Evolutionary conservation across 169 alveolate species (phyloP).

Genomic region (Babesia caballi): DNA sequence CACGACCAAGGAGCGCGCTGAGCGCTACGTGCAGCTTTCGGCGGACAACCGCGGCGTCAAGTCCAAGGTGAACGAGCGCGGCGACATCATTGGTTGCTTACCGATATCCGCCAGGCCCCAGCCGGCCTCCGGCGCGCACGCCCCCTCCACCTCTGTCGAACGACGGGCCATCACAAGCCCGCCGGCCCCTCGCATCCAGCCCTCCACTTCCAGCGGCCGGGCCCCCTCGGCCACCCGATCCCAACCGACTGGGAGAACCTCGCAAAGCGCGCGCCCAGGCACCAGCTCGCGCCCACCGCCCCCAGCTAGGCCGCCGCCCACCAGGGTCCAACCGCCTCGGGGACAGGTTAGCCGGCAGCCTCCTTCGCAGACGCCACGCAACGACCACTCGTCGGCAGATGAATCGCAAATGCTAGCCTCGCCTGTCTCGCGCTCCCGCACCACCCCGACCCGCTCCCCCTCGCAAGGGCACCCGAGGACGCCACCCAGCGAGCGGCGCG

Average conservation of each 20-base stretch:
- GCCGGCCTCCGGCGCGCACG: background rate
- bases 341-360: too few species aligned
- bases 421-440: too few species aligned
- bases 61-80: conserved; percentile 34
- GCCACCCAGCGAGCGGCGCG: too few species aligned
- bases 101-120: conserved; percentile 51
- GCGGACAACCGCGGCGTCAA: conserved; percentile 3
- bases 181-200: background rate
- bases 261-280: background rate
- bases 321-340: conserved; percentile 29
- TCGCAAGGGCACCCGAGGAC: too few species aligned
- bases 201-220: background rate
- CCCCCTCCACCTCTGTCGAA: background rate
- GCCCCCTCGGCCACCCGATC: background rate
- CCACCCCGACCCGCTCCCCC: too few species aligned
- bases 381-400: too few species aligned
- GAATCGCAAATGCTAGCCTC: background rate
- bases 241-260: background rate
- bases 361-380: too few species aligned
- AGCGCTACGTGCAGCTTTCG: background rate
- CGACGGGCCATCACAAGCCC: background rate
- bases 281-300: background rate
- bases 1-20: background rate
- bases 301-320: background rate
- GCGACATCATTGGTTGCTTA: conserved; percentile 33